Conservation (phyloP, 306 rosid species). For the Mimosa bimucronata region DNA sequence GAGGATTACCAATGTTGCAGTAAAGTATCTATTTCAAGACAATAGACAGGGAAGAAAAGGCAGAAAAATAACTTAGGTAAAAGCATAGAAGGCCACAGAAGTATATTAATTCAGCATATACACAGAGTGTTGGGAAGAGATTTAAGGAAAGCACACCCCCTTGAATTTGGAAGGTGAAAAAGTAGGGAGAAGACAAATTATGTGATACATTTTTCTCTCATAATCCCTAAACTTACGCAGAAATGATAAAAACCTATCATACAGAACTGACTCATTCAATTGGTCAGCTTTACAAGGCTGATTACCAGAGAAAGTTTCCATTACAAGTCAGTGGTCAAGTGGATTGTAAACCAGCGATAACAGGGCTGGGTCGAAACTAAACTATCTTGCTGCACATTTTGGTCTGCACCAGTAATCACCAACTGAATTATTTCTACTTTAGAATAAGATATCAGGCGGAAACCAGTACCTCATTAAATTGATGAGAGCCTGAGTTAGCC, state of each 20-base stretch:
- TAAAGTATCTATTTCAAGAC: slow-evolving; percentile 54
- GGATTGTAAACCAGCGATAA: slow-evolving; percentile 1
- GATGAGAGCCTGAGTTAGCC: slow-evolving; percentile 72
- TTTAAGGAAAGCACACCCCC: slow-evolving; percentile 4
- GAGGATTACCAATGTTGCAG: slow-evolving; percentile 81
- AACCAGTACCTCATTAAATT: slow-evolving; percentile 82
- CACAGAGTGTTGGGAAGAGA: not conserved
- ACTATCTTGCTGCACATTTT: slow-evolving; percentile 3
- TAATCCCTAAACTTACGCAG: not conserved
- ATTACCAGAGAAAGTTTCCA: not conserved
- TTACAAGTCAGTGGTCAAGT: not conserved
- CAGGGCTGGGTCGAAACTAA: slow-evolving; percentile 11
- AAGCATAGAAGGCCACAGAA: not conserved
- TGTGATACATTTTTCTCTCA: not conserved
- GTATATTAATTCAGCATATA: not conserved
- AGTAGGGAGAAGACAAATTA: not conserved
- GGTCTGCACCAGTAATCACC: slow-evolving; percentile 12
- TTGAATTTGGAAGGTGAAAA: not conserved
- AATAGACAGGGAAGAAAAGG: slow-evolving; percentile 19
- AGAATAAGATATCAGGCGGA: slow-evolving; percentile 15
- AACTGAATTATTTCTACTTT: slow-evolving; percentile 2
- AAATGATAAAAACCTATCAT: slow-evolving; percentile 5
- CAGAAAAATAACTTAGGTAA: not conserved
- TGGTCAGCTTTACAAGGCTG: slow-evolving; percentile 6
- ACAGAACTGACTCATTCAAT: slow-evolving; percentile 22